These are phyloP conservation scores for Trametes gibbosa DNA, from an alignment of 768 basidiomycete species.

Conservation along the genomic window DNA sequence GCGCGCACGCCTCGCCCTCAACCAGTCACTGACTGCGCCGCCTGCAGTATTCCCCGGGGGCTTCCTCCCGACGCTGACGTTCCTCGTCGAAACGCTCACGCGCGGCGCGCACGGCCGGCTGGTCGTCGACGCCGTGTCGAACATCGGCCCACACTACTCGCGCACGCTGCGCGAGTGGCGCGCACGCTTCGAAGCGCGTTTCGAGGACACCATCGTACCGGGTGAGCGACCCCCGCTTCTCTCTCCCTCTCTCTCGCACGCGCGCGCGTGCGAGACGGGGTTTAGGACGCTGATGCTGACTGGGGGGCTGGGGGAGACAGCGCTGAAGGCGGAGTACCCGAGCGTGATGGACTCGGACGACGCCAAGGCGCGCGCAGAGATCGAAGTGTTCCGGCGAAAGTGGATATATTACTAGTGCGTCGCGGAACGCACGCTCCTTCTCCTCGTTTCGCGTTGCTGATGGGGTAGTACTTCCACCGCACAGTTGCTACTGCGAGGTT, in stretches of 20 bases:
- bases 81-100: slow-evolving; percentile 48
- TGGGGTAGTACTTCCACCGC: not conserved
- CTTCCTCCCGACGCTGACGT: slow-evolving; percentile 62
- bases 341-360: slow-evolving; percentile 45
- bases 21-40: not conserved
- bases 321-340: slow-evolving; percentile 58
- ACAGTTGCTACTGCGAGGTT: slow-evolving; percentile 71
- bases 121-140: slow-evolving; percentile 61
- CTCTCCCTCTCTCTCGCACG: not conserved
- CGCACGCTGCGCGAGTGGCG: slow-evolving; percentile 82
- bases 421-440: not conserved
- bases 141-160: slow-evolving; percentile 76
- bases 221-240: slow-evolving; percentile 20
- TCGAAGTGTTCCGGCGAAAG: slow-evolving; percentile 65
- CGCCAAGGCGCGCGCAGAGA: slow-evolving; percentile 43
- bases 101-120: slow-evolving; percentile 53
- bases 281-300: not conserved
- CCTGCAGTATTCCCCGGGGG: slow-evolving; percentile 66
- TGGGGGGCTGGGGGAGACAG: not conserved
- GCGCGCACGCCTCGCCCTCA: not conserved
- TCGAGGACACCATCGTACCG: slow-evolving; percentile 56
- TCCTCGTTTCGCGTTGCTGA: not conserved
- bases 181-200: slow-evolving; percentile 53
- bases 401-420: slow-evolving; percentile 48
- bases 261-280: too few species aligned